Conservation (phyloP, 352 stramenopile genomes). For the Globisporangium yorkense region DNA sequence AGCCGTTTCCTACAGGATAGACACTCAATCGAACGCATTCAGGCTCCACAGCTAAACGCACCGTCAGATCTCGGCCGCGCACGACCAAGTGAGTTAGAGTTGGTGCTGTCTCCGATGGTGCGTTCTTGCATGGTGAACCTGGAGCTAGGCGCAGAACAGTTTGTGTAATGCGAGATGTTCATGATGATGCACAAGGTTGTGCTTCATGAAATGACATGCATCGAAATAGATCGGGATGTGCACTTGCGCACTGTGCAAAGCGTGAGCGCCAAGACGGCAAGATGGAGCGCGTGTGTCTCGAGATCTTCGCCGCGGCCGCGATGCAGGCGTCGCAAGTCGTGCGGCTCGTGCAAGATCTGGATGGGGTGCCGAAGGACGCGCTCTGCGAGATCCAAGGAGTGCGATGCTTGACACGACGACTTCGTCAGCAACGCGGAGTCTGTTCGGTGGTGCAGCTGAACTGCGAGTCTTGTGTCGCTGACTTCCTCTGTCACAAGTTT, state of each 20-base stretch:
- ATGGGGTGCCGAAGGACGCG: constrained; percentile 31
- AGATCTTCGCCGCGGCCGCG: constrained; percentile 31
- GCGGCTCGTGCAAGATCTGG: constrained; percentile 44
- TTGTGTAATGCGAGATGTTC: no score
- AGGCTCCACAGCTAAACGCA: no score
- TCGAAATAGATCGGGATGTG: no score
- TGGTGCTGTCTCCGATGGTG: no score
- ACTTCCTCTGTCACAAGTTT: constrained; percentile 62
- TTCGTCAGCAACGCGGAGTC: constrained; percentile 1
- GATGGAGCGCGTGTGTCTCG: constrained; percentile 45
- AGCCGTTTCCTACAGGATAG: no score
- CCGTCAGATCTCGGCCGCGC: no score
- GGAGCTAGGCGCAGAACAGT: no score
- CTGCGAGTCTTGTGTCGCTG: constrained; percentile 40
- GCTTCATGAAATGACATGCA: no score
- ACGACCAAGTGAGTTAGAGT: no score
- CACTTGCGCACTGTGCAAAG: not conserved
- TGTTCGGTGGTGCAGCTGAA: constrained; percentile 24
- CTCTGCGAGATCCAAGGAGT: constrained; percentile 44
- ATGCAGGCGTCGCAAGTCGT: constrained; percentile 28
- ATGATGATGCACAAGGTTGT: no score
- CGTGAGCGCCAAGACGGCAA: not conserved
- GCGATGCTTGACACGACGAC: not conserved
- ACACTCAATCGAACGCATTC: no score
- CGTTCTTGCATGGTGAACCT: no score